A percentile compares a stretch with the other conserved stretches of the same genome.
These are phyloP conservation scores for Paraphaeosphaeria sporulosa DNA, from an alignment of 2,329 filamentous ascomycete genomes.

Conservation along the genomic window DNA sequence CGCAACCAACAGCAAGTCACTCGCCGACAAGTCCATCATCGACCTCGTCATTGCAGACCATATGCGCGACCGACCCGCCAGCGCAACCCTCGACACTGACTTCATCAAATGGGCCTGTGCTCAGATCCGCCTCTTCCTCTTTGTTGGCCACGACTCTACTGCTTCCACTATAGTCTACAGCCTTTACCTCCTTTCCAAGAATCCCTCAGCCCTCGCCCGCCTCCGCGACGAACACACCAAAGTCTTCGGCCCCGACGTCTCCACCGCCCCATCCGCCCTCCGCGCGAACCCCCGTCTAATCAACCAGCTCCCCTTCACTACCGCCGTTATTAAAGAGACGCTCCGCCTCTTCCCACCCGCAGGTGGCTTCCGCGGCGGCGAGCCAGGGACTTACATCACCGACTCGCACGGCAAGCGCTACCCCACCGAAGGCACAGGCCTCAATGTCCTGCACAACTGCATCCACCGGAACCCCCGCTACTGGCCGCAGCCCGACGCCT, in stretches of 20 bases:
- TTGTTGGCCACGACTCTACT: constrained; percentile 43
- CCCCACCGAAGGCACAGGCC: constrained; percentile 20
- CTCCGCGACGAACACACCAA: constrained; percentile 38
- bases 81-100: too few relatives aligned
- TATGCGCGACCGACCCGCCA: background rate
- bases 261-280: constrained; percentile 9
- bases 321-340: constrained; percentile 46
- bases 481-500: constrained; percentile 23
- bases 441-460: constrained; percentile 18
- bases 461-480: constrained; percentile 27
- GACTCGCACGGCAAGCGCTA: constrained; percentile 15
- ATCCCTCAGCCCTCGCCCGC: constrained; percentile 30
- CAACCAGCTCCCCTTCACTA: constrained; percentile 37
- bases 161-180: constrained; percentile 36
- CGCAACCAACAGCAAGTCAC: too few relatives aligned
- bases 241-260: constrained; percentile 33
- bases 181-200: constrained; percentile 27
- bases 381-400: constrained; percentile 7
- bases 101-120: constrained; percentile 23
- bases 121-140: constrained; percentile 42
- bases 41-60: constrained; percentile 15
- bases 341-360: constrained; percentile 41
- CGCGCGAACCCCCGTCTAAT: constrained; percentile 27
- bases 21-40: constrained; percentile 15
- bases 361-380: constrained; percentile 33